These are phyloP conservation scores for Cicer cuneatum DNA, from an alignment of 306 rosid genomes.

Conservation along the genomic window DNA sequence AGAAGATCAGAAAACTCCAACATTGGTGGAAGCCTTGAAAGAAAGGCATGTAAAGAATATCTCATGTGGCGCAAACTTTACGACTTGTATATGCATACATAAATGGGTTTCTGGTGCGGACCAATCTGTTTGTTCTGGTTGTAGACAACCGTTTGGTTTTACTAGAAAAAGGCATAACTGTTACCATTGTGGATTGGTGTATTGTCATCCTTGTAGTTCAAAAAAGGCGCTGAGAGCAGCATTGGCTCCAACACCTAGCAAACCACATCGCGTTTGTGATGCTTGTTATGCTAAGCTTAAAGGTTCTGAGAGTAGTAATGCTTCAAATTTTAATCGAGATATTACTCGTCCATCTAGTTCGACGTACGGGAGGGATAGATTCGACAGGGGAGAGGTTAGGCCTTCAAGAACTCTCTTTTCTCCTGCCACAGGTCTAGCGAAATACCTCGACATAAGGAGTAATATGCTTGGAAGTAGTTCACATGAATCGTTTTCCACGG, in stretches of 20 bases:
- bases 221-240: conserved; percentile 83
- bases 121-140: conserved; percentile 88
- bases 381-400: conserved; percentile 58
- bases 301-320: conserved; percentile 55
- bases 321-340: conserved; percentile 52
- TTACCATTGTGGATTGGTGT: conserved; percentile 90
- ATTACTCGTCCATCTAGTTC: conserved; percentile 56
- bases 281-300: conserved; percentile 81
- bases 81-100: conserved; percentile 83
- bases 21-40: conserved; percentile 84
- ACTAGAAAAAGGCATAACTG: conserved; percentile 95
- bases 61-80: conserved; percentile 85
- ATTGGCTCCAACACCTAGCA: conserved; percentile 94
- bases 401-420: conserved; percentile 69
- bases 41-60: conserved; percentile 82
- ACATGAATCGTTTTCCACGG: conserved; percentile 58
- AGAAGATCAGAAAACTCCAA: conserved; percentile 71
- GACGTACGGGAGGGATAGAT: conserved; percentile 57
- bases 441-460: conserved; percentile 63
- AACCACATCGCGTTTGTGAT: conserved; percentile 97
- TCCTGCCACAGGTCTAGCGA: conserved; percentile 66
- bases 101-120: conserved; percentile 97
- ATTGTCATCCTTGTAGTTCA: conserved; percentile 95
- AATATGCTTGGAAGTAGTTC: conserved; percentile 47
- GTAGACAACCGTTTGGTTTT: conserved; percentile 94